These are phyloP conservation scores for Phalaenopsis hybrid DNA, from an alignment of 116 monocot species.

Conservation along the genomic window DNA sequence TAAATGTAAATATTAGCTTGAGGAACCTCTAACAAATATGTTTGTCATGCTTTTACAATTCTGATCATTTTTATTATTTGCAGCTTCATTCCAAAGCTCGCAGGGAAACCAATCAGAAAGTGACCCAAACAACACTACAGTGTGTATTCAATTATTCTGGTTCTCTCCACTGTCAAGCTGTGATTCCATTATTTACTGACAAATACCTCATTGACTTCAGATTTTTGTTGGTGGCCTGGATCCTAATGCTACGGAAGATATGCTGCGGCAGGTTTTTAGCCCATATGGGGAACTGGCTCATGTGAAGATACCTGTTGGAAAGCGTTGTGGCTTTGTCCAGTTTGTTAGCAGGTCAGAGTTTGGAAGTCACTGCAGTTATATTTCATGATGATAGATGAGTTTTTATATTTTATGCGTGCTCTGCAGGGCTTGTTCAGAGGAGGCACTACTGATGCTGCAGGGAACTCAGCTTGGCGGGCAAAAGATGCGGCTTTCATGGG, in stretches of 20 bases:
- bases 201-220: slow-evolving; percentile 8
- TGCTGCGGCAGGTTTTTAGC: slow-evolving; percentile 36
- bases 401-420: not conserved
- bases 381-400: not conserved
- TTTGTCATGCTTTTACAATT: not conserved
- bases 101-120: slow-evolving; percentile 46
- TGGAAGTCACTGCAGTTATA: not conserved
- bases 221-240: slow-evolving; percentile 57
- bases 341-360: slow-evolving; percentile 37
- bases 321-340: slow-evolving; percentile 58
- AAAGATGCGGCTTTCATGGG: slow-evolving; percentile 45
- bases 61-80: not conserved
- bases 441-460: slow-evolving; percentile 26
- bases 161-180: not conserved
- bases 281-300: slow-evolving; percentile 35
- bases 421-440: slow-evolving; percentile 35
- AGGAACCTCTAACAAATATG: not conserved
- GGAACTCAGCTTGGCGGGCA: slow-evolving; percentile 30
- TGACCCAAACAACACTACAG: slow-evolving; percentile 90
- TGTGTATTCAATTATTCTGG: slow-evolving; percentile 28
- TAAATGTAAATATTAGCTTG: not conserved
- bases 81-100: slow-evolving; percentile 47
- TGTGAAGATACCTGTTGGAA: slow-evolving; percentile 54
- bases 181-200: not conserved
- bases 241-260: slow-evolving; percentile 39